Evolutionary conservation across 2,329 filamentous ascomycete species (phyloP).

Genomic region (Sporothrix pallida): DNA sequence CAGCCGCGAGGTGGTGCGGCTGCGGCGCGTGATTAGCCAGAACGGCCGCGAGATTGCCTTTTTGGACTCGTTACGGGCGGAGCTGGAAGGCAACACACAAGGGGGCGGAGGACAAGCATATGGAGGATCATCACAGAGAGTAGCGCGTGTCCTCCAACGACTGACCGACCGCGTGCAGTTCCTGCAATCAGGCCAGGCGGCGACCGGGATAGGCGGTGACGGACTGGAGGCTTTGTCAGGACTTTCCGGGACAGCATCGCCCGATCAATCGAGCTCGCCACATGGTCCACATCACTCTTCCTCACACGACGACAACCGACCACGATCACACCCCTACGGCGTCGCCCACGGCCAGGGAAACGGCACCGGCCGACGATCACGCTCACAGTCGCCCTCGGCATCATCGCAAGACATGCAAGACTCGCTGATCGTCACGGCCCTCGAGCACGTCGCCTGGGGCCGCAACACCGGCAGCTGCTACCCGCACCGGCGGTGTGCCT

Average conservation of each 20-base stretch:
- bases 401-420: conserved; percentile 32
- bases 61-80: conserved; percentile 34
- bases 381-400: neutral
- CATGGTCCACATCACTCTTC: neutral
- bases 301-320: neutral
- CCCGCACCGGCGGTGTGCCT: conserved; percentile 38
- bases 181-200: conserved; percentile 33
- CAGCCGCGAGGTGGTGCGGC: conserved; percentile 37
- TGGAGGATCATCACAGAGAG: neutral
- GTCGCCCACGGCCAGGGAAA: neutral
- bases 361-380: neutral
- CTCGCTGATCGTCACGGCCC: conserved; percentile 43
- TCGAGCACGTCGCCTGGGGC: conserved; percentile 49
- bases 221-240: conserved; percentile 7
- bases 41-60: conserved; percentile 38
- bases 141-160: conserved; percentile 27
- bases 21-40: conserved; percentile 37
- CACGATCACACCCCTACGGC: conserved; percentile 11
- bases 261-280: neutral
- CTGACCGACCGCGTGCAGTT: conserved; percentile 35
- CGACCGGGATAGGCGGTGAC: neutral
- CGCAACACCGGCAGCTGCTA: conserved; percentile 45
- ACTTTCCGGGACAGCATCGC: neutral
- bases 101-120: conserved; percentile 6
- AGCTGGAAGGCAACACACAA: conserved; percentile 33